These are phyloP conservation scores for Kluyveromyces lactis DNA, from an alignment of 805 yeast genomes.

Conservation along the genomic window DNA sequence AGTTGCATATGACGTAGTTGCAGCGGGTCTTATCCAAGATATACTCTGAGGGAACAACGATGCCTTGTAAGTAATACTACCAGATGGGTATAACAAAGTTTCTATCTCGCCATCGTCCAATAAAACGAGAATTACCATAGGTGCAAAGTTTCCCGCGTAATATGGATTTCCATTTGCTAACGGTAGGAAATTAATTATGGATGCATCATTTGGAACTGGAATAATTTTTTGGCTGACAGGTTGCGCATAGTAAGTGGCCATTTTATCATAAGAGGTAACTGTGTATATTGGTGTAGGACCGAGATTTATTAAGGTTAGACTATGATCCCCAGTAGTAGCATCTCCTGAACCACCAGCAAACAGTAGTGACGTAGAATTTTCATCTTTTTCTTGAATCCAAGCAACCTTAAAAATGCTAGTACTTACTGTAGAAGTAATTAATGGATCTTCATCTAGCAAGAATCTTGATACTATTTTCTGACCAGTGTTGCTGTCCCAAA, in stretches of 20 bases:
- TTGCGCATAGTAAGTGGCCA: constrained; percentile 65
- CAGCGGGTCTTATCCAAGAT: constrained; percentile 69
- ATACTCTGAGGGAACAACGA: constrained; percentile 72
- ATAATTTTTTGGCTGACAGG: constrained; percentile 48
- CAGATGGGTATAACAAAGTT: constrained; percentile 50
- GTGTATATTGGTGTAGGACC: constrained; percentile 75
- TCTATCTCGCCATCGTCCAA: constrained; percentile 59
- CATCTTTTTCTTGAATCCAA: constrained; percentile 77
- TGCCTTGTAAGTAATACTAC: constrained; percentile 43
- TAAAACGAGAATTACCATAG: constrained; percentile 50
- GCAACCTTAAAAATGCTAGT: constrained; percentile 41
- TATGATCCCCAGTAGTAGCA: constrained; percentile 33
- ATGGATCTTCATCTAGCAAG: constrained; percentile 54
- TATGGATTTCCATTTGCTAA: constrained; percentile 62
- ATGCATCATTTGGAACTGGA: constrained; percentile 42
- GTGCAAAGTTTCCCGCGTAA: constrained; percentile 74
- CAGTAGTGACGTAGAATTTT: constrained; percentile 69
- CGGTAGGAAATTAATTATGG: constrained; percentile 41
- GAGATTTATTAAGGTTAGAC: constrained; percentile 55
- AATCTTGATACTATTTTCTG: constrained; percentile 67
- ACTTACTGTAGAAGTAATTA: constrained; percentile 27
- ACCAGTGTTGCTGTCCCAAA: constrained; percentile 88
- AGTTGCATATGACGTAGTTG: constrained; percentile 46
- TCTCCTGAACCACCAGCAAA: constrained; percentile 56
- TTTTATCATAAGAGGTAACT: constrained; percentile 73